A percentile compares a stretch with the other conserved stretches of the same genome.
phyloP scores from a whole-genome alignment of 2,329 filamentous ascomycete genomes.

The Juglanconis oblonga region DNA sequence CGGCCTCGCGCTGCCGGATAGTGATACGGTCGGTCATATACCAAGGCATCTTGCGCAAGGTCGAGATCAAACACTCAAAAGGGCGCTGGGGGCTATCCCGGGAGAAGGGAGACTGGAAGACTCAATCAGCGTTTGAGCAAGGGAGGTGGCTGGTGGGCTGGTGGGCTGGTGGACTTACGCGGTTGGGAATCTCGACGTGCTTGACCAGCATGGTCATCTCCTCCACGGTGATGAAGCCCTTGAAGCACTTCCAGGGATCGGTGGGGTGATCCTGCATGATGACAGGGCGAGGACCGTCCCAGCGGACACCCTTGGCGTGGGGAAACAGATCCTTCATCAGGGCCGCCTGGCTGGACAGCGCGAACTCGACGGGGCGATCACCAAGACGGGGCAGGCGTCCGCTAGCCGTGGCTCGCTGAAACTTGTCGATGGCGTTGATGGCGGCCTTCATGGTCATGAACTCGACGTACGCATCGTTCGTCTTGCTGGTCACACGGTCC shows the following conservation, averaged over 20 bases:
- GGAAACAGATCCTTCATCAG: conserved; percentile 65
- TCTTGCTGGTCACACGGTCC: conserved; percentile 61
- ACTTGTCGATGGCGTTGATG: conserved; percentile 47
- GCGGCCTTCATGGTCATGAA: conserved; percentile 53
- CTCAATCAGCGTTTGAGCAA: conserved; percentile 10
- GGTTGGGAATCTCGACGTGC: conserved; percentile 58
- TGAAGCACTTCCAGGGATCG: conserved; percentile 52
- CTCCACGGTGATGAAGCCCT: conserved; percentile 59
- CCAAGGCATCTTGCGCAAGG: conserved; percentile 62
- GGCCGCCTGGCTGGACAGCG: conserved; percentile 52
- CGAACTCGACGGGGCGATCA: conserved; percentile 54
- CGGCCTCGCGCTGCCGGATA: conserved; percentile 50
- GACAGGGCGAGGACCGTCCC: conserved; percentile 46
- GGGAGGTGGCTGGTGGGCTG: background rate
- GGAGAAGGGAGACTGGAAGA: conserved; percentile 53
- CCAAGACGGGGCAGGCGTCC: conserved; percentile 51
- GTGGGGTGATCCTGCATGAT: conserved; percentile 34
- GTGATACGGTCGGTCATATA: conserved; percentile 55
- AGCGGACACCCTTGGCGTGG: conserved; percentile 51
- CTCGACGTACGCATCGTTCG: conserved; percentile 59
- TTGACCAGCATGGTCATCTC: conserved; percentile 63
- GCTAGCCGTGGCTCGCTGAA: conserved; percentile 35
- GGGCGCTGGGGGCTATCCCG: conserved; percentile 61
- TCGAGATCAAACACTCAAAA: conserved; percentile 65
- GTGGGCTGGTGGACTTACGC: conserved; percentile 43